Conservation (phyloP, 2,329 filamentous ascomycete species). For the Xylariales sp. region DNA sequence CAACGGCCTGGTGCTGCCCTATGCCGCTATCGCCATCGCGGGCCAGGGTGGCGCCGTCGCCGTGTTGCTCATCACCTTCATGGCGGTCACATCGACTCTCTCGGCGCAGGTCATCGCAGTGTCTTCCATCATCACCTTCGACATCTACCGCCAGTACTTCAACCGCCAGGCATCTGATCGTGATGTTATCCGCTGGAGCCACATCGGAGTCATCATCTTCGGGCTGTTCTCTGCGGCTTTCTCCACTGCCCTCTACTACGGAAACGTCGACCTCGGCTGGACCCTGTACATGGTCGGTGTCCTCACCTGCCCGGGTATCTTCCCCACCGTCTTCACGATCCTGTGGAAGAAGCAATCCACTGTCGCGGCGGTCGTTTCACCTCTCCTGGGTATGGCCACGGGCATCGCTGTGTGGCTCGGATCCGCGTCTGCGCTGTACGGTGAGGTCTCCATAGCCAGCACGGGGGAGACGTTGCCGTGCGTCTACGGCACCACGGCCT, state of each 20-base stretch:
- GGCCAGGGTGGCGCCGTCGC: constrained; percentile 75
- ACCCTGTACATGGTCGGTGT: constrained; percentile 5
- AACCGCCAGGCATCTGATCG: constrained; percentile 28
- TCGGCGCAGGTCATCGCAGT: constrained; percentile 81
- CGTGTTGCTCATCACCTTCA: constrained; percentile 76
- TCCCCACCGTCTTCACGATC: constrained; percentile 6
- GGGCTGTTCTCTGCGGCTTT: constrained; percentile 6
- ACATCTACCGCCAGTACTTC: constrained; percentile 54
- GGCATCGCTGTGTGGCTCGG: constrained; percentile 5
- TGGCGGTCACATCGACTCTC: constrained; percentile 81
- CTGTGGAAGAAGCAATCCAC: constrained; percentile 7
- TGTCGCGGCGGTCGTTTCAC: constrained; percentile 29
- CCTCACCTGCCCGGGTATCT: constrained; percentile 3
- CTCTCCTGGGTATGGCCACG: constrained; percentile 3
- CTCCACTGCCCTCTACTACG: constrained; percentile 45
- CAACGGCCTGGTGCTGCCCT: constrained; percentile 79
- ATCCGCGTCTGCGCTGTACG: constrained; percentile 1
- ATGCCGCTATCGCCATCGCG: constrained; percentile 75
- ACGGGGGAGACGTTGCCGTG: constrained; percentile 2
- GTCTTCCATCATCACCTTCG: constrained; percentile 81
- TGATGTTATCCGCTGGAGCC: constrained; percentile 5
- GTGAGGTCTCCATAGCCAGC: constrained; percentile 2
- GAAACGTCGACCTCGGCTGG: constrained; percentile 46
- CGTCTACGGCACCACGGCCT: constrained; percentile 4
- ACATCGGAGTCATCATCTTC: constrained; percentile 4